These are phyloP conservation scores for Cladosporium sp. DNA, from an alignment of 2,329 filamentous ascomycete species.

Conservation along the genomic window DNA sequence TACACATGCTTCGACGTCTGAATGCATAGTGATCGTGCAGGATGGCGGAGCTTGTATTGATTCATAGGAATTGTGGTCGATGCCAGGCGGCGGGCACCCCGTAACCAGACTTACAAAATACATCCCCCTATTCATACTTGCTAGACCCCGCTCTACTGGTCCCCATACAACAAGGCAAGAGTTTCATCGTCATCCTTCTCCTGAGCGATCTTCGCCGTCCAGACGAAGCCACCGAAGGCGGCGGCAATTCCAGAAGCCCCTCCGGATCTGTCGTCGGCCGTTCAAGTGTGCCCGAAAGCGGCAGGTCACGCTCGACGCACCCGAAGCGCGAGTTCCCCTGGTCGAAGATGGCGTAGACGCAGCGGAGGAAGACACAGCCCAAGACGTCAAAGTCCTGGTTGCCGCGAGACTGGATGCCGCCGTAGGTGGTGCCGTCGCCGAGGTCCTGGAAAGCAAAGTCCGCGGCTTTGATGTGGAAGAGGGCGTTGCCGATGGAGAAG, in stretches of 20 bases:
- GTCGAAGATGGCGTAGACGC: conserved; percentile 66
- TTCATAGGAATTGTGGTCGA: not conserved
- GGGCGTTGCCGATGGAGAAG: conserved; percentile 62
- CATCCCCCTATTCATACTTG: not conserved
- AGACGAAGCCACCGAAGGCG: not conserved
- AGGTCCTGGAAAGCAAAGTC: conserved; percentile 61
- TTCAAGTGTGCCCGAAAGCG: not conserved
- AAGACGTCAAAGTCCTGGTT: conserved; percentile 59
- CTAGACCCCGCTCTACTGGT: not conserved
- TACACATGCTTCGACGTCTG: not conserved
- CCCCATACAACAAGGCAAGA: not conserved
- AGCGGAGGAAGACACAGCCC: conserved; percentile 55
- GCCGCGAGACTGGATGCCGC: conserved; percentile 65
- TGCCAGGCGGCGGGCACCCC: not conserved
- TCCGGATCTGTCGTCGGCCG: not conserved
- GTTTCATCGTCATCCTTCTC: not conserved
- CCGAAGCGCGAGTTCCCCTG: conserved; percentile 40
- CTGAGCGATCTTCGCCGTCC: not conserved
- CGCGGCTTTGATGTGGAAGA: conserved; percentile 63
- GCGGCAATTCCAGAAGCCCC: not conserved
- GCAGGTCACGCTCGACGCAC: conserved; percentile 20
- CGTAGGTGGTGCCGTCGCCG: conserved; percentile 59
- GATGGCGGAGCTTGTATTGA: not conserved
- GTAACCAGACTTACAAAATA: not conserved
- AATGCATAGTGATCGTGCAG: not conserved